Percentiles rank a stretch among this genome's conserved stretches.
Evolutionary conservation across 345 rosid species (phyloP).

Genomic region (Brassica incana): DNA sequence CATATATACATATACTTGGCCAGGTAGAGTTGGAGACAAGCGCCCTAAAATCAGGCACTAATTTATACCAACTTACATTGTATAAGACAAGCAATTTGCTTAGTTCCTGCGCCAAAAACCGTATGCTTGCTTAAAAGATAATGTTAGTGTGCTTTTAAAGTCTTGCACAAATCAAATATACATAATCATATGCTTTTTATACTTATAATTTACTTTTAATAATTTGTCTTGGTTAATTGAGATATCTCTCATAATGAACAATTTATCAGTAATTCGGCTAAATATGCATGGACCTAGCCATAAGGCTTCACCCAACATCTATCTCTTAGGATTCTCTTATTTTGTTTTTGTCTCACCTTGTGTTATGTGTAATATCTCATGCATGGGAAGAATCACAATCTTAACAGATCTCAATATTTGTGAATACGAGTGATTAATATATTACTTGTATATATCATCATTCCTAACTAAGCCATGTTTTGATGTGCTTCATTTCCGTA

Average conservation of each 20-base stretch:
- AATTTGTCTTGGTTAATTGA: background rate
- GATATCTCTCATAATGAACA: background rate
- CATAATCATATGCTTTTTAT: background rate
- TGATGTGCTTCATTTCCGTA: background rate
- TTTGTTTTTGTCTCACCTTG: slow-evolving; percentile 20
- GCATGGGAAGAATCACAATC: slow-evolving; percentile 19
- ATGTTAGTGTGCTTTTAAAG: slow-evolving; percentile 8
- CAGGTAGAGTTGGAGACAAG: slow-evolving; percentile 26
- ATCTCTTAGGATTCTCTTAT: background rate
- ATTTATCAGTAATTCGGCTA: background rate
- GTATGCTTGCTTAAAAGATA: background rate
- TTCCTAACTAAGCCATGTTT: background rate
- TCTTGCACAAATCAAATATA: background rate
- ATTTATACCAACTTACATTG: background rate
- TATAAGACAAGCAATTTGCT: slow-evolving; percentile 2
- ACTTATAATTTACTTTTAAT: background rate
- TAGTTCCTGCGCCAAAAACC: background rate
- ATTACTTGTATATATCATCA: background rate
- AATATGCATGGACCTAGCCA: background rate
- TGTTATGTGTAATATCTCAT: slow-evolving; percentile 19
- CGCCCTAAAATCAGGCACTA: slow-evolving; percentile 23
- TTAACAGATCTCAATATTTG: slow-evolving; percentile 5
- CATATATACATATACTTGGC: background rate
- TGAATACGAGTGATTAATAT: background rate
- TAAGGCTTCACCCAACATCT: background rate